These are phyloP conservation scores for Cajanus cajan DNA, from an alignment of 306 rosid genomes.

Conservation along the genomic window DNA sequence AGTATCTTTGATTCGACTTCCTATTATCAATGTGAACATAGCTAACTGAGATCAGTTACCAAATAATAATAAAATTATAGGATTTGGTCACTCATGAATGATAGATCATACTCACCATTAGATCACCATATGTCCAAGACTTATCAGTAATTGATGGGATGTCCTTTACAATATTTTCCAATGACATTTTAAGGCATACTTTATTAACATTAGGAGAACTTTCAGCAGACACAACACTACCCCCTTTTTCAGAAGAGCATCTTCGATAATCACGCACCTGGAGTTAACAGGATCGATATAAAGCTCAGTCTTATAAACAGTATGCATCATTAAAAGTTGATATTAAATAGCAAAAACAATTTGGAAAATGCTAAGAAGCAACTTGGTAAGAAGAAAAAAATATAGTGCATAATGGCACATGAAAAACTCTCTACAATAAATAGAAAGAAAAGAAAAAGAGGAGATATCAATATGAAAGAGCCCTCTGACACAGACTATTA, in stretches of 20 bases:
- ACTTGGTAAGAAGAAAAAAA: not conserved
- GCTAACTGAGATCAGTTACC: constrained; percentile 24
- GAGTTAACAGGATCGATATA: constrained; percentile 19
- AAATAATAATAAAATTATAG: constrained; percentile 25
- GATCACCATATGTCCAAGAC: constrained; percentile 97
- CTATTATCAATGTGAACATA: constrained; percentile 44
- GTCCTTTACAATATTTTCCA: constrained; percentile 97
- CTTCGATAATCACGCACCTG: constrained; percentile 90
- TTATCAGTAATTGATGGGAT: constrained; percentile 78
- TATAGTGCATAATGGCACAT: not conserved
- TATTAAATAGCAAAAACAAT: constrained; percentile 13
- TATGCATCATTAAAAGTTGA: not conserved
- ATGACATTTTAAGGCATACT: constrained; percentile 81
- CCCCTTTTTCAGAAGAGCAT: constrained; percentile 63
- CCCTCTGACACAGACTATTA: constrained; percentile 3
- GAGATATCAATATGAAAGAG: not conserved
- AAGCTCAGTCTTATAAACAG: constrained; percentile 26
- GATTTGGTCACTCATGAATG: constrained; percentile 17
- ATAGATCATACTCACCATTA: constrained; percentile 68
- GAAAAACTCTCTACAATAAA: constrained; percentile 12
- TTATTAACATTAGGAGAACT: constrained; percentile 59
- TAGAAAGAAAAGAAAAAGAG: not conserved
- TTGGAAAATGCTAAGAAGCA: constrained; percentile 8
- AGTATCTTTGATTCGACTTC: constrained; percentile 86
- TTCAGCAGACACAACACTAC: constrained; percentile 43